Evolutionary conservation across 345 rosid species (phyloP).

Genomic region (Raphanus sativus): DNA sequence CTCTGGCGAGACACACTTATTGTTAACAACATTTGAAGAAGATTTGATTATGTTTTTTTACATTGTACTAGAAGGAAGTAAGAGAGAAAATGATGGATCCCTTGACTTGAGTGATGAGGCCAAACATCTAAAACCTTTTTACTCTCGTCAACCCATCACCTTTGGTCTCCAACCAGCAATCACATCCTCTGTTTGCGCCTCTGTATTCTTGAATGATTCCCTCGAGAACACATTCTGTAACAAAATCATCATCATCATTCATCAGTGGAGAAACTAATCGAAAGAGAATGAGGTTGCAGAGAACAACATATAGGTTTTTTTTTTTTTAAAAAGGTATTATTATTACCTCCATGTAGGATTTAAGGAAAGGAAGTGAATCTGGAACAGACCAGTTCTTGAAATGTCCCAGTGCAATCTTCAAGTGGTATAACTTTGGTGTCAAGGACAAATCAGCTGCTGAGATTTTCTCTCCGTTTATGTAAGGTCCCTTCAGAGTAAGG

Average conservation of each 20-base stretch:
- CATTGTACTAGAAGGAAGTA: slow-evolving; percentile 14
- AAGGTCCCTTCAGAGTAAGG: slow-evolving; percentile 63
- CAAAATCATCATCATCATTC: not conserved
- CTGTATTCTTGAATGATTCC: slow-evolving; percentile 73
- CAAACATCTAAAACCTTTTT: slow-evolving; percentile 9
- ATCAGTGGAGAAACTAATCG: not conserved
- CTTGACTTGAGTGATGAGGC: not conserved
- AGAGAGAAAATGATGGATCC: slow-evolving; percentile 12
- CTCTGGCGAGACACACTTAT: not conserved
- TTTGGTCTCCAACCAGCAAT: slow-evolving; percentile 93
- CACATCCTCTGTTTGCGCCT: slow-evolving; percentile 73
- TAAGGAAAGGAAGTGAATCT: slow-evolving; percentile 63
- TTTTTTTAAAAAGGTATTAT: not conserved
- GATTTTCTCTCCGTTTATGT: slow-evolving; percentile 73
- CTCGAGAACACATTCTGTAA: slow-evolving; percentile 68
- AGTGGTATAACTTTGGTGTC: slow-evolving; percentile 74
- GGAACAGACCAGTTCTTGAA: slow-evolving; percentile 87
- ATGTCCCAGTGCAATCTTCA: slow-evolving; percentile 84
- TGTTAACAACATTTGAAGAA: not conserved
- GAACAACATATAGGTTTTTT: no score
- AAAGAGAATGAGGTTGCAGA: no score
- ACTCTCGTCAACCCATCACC: slow-evolving; percentile 59
- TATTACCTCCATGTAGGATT: slow-evolving; percentile 79
- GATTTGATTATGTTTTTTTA: slow-evolving; percentile 5
- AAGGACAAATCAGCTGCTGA: slow-evolving; percentile 88